A percentile compares a stretch with the other conserved stretches of the same genome.
Evolutionary conservation across 257 asterid genomes (phyloP).

Genomic region (Voacanga thouarsii): DNA sequence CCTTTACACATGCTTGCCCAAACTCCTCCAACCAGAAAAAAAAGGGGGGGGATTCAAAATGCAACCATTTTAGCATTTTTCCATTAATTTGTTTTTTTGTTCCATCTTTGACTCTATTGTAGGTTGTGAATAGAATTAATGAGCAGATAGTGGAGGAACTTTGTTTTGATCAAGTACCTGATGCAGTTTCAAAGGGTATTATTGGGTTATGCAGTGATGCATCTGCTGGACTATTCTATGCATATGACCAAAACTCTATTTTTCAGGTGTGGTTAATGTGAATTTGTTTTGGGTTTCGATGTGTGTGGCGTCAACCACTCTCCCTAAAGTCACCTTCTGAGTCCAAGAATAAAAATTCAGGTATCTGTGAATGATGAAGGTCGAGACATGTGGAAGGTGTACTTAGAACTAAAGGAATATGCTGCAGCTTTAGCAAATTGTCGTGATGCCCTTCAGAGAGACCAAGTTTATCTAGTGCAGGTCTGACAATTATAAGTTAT

Average conservation of each 20-base stretch:
- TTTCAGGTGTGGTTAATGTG: conserved; percentile 61
- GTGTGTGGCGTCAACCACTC: conserved; percentile 6
- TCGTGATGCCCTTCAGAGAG: conserved; percentile 90
- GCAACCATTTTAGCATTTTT: neutral
- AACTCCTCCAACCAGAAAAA: neutral
- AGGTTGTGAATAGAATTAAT: conserved; percentile 95
- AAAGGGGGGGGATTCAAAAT: neutral
- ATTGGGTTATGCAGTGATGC: conserved; percentile 97
- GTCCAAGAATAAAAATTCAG: conserved; percentile 39
- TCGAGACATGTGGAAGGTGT: conserved; percentile 98
- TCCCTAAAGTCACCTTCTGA: conserved; percentile 9
- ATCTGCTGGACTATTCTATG: conserved; percentile 96
- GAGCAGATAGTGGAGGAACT: conserved; percentile 95
- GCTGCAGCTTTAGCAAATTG: conserved; percentile 90
- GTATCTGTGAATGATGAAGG: conserved; percentile 96
- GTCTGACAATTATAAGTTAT: conserved; percentile 27
- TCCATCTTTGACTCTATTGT: conserved; percentile 22
- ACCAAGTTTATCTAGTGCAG: conserved; percentile 96
- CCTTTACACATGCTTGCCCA: neutral
- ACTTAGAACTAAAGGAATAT: conserved; percentile 82
- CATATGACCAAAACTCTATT: conserved; percentile 85
- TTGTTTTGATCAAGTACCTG: conserved; percentile 75
- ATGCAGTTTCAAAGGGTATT: conserved; percentile 74
- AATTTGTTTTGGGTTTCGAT: conserved; percentile 14
- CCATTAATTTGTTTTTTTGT: conserved; percentile 8